Conservation (phyloP, 768 basidiomycete species). For the Steccherinum ochraceum region DNA sequence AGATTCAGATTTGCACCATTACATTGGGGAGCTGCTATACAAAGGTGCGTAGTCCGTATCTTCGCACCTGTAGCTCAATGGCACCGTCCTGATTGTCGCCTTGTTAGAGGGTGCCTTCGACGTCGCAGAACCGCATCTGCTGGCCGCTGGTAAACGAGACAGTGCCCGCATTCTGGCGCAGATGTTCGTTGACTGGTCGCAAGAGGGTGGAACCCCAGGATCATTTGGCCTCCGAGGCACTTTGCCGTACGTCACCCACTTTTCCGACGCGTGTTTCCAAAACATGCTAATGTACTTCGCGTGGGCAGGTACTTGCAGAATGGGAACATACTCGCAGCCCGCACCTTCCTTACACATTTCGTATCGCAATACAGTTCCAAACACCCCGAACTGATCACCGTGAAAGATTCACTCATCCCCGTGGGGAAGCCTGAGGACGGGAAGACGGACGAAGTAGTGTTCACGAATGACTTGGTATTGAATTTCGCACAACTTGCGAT, state of each 20-base stretch:
- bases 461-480: conserved; percentile 69
- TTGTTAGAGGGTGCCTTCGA: conserved; percentile 66
- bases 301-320: conserved; percentile 63
- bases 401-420: conserved; percentile 37
- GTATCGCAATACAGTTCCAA: conserved; percentile 53
- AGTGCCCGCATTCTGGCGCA: conserved; percentile 82
- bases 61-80: background rate
- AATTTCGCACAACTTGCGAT: conserved; percentile 92
- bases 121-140: conserved; percentile 72
- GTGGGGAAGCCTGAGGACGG: conserved; percentile 36
- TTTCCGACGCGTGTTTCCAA: background rate
- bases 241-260: conserved; percentile 60
- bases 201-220: conserved; percentile 46
- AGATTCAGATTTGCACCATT: conserved; percentile 83
- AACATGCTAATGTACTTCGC: background rate
- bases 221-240: conserved; percentile 81
- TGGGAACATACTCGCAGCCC: conserved; percentile 87
- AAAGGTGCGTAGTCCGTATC: conserved; percentile 52
- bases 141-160: conserved; percentile 84
- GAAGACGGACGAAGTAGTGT: conserved; percentile 52
- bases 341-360: conserved; percentile 86
- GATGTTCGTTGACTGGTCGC: conserved; percentile 81
- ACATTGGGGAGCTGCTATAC: conserved; percentile 81
- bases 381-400: conserved; percentile 34
- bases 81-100: background rate